Base-by-base conservation (phyloP, 2,329 filamentous ascomycete genomes). In the Fusarium mundagurra region DNA sequence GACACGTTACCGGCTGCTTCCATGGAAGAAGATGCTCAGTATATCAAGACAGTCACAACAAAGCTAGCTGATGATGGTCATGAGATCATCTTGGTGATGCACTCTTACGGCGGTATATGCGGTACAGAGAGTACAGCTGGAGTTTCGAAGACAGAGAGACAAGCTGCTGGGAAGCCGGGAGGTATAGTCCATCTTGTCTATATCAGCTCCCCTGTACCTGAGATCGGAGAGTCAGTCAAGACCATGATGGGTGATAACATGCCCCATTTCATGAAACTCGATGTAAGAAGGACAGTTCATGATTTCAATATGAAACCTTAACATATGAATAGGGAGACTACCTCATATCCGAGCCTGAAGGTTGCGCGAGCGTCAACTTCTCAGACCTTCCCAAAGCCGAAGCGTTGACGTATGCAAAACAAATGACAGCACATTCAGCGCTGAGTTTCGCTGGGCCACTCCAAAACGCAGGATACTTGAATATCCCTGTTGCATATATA, bases 121-220 rank as follows among this genome's bases (percentile, higher is more conserved):
- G 51, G 51, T 8, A 39, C 51, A n/a, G 51, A 55, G 27, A 55
- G 51, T 5, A 39, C 51, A 8, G 34, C 10, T 5, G 24, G 11
- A 0, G 20, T 39, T 1, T 31, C 51, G 0, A 55, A 9, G 3
- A 7, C 20, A 1, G 34, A n/a, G 2, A 39, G 51, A 12, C 24
- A 39, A 18, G 14, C 1, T 3, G 1, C 5, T 10, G 14, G 34
- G 1, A 14, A 31, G 2, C 0, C 1, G 5, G 24, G 51, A 0
- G 51, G 51, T n/a, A 38, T 55, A 22, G 11, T 39, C 12, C 34
- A 39, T 29, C 51, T 55, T 4, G 0, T 43, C 16, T 43, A 57
- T 4, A 24, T 57, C 8, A 43, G 53, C 27, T 57, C 53, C 22
- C 53, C 53, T 12, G 36, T 43, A 4, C 53, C 53, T 43, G 27